A percentile compares a stretch with the other conserved stretches of the same genome.
phyloP scores from a whole-genome alignment of 805 yeast genomes.

The Jamesozyma piceae region DNA sequence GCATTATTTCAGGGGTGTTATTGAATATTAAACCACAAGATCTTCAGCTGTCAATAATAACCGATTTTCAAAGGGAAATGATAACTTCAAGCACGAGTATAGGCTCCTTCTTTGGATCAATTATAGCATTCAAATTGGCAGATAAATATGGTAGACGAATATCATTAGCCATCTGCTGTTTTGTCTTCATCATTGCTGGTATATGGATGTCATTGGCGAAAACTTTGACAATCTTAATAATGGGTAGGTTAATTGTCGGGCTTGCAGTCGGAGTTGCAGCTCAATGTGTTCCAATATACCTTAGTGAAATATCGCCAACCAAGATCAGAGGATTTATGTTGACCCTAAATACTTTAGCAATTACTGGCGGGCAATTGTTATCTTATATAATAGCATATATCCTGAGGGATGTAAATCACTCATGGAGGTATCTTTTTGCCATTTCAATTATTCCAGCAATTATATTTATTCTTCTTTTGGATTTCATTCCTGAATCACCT shows the following conservation, averaged over 20 bases:
- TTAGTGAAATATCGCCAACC: conserved; percentile 43
- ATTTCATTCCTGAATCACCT: conserved; percentile 45
- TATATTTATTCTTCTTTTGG: conserved; percentile 29
- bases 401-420: conserved; percentile 18
- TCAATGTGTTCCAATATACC: conserved; percentile 52
- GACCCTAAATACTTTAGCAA: conserved; percentile 34
- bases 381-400: conserved; percentile 34
- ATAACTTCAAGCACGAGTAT: conserved; percentile 41
- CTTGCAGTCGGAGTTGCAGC: conserved; percentile 65
- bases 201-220: conserved; percentile 38
- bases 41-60: conserved; percentile 29
- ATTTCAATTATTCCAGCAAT: conserved; percentile 36
- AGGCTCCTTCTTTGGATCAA: conserved; percentile 47
- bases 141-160: conserved; percentile 39
- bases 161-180: conserved; percentile 35
- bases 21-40: conserved; percentile 36
- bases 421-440: conserved; percentile 36
- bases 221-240: conserved; percentile 34
- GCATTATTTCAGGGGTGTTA: conserved; percentile 52
- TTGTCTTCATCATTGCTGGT: conserved; percentile 40
- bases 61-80: conserved; percentile 32
- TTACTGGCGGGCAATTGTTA: conserved; percentile 44
- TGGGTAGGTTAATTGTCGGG: conserved; percentile 61
- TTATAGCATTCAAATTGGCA: conserved; percentile 41
- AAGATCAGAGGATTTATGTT: conserved; percentile 32